Conservation (phyloP, 176 grass and related monocot species). For the Aegilops bicornis region DNA sequence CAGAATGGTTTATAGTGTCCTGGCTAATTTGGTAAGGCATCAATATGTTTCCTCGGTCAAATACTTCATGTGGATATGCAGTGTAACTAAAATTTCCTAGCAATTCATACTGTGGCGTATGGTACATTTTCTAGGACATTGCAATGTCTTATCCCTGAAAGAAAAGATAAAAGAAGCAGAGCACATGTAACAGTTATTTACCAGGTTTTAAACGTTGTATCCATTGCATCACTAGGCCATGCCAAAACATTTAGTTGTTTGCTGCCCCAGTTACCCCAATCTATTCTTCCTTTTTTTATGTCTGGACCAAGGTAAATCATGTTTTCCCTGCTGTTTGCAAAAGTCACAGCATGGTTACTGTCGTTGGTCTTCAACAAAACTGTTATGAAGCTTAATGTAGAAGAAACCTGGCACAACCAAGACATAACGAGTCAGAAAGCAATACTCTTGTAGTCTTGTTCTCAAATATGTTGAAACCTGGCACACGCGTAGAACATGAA, state of each 20-base stretch:
- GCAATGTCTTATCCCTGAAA: background rate
- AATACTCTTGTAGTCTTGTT: background rate
- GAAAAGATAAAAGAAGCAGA: background rate
- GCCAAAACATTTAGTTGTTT: background rate
- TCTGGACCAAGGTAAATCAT: background rate
- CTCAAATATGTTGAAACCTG: background rate
- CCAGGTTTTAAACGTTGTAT: background rate
- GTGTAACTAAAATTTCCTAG: background rate
- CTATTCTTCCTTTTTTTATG: background rate
- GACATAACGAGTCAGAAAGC: background rate
- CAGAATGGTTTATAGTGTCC: background rate
- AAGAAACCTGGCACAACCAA: background rate
- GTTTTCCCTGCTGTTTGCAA: background rate
- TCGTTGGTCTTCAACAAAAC: background rate
- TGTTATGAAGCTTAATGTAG: background rate
- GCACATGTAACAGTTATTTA: background rate
- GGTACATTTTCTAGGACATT: background rate
- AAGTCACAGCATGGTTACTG: background rate
- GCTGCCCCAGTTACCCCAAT: background rate
- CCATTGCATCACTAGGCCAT: background rate
- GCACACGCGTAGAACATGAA: background rate
- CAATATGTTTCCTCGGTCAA: background rate
- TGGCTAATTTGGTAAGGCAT: background rate
- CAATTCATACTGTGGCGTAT: background rate
- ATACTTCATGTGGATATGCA: background rate